These are phyloP conservation scores for Pichia eremophila DNA, from an alignment of 805 yeast species.

Conservation along the genomic window DNA sequence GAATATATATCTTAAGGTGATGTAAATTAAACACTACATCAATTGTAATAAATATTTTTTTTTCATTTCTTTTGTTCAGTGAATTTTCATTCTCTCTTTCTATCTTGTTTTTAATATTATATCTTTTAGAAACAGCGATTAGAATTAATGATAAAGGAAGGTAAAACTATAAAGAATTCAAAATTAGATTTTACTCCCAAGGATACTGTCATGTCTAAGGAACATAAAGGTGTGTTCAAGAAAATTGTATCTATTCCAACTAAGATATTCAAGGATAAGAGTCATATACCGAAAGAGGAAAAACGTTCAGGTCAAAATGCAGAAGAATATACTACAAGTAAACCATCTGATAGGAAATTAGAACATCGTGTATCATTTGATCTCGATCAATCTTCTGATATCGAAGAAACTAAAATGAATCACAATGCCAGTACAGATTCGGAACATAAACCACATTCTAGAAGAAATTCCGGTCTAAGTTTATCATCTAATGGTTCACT, in stretches of 20 bases:
- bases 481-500: neutral
- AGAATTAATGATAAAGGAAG: neutral
- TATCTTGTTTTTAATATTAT: no score
- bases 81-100: no score
- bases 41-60: neutral
- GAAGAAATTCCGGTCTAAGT: neutral
- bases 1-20: no score
- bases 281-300: neutral
- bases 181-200: neutral
- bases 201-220: neutral
- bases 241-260: conserved; percentile 1
- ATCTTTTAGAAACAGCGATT: neutral
- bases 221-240: neutral
- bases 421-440: neutral
- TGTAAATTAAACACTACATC: no score
- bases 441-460: neutral
- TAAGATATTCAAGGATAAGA: neutral
- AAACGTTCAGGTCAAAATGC: neutral
- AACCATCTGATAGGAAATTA: neutral
- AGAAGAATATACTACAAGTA: neutral
- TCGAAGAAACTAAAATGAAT: neutral
- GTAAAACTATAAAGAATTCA: neutral
- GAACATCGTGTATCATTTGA: neutral
- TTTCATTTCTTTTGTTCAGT: neutral
- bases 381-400: neutral